Evolutionary conservation across 2,329 filamentous ascomycete species (phyloP).

Genomic region (Penicillium corylophilum): DNA sequence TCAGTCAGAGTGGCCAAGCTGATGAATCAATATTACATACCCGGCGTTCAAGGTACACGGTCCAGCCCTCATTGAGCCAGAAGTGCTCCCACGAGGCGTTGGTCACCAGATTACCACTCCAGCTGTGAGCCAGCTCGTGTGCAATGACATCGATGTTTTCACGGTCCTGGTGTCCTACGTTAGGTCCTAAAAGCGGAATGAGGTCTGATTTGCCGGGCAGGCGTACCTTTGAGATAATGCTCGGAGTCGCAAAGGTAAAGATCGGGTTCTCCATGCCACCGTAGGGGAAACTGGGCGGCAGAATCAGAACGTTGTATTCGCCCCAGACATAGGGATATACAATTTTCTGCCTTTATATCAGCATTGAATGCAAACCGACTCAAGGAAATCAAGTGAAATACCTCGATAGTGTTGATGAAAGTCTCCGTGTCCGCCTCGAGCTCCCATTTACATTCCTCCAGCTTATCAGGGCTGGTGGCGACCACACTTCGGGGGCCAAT

Average conservation of each 20-base stretch:
- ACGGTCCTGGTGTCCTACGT: slow-evolving; percentile 53
- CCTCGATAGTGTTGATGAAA: slow-evolving; percentile 82
- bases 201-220: not conserved
- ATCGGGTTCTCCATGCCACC: slow-evolving; percentile 85
- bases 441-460: slow-evolving; percentile 84
- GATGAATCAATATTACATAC: slow-evolving; percentile 25
- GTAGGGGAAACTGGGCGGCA: slow-evolving; percentile 88
- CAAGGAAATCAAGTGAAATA: slow-evolving; percentile 45
- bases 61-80: slow-evolving; percentile 79
- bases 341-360: slow-evolving; percentile 45
- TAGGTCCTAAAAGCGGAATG: not conserved
- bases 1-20: not conserved
- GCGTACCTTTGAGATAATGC: slow-evolving; percentile 74
- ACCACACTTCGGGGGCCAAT: slow-evolving; percentile 85
- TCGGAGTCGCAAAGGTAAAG: slow-evolving; percentile 93
- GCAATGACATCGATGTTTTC: slow-evolving; percentile 97
- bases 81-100: slow-evolving; percentile 56
- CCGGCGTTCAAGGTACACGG: slow-evolving; percentile 86
- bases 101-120: slow-evolving; percentile 76
- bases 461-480: slow-evolving; percentile 82
- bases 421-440: slow-evolving; percentile 87
- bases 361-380: not conserved
- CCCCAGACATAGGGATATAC: slow-evolving; percentile 92
- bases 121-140: slow-evolving; percentile 73
- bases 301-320: slow-evolving; percentile 87